Conservation (phyloP, 495 filamentous ascomycete genomes). For the Corynascus novoguineensis region DNA sequence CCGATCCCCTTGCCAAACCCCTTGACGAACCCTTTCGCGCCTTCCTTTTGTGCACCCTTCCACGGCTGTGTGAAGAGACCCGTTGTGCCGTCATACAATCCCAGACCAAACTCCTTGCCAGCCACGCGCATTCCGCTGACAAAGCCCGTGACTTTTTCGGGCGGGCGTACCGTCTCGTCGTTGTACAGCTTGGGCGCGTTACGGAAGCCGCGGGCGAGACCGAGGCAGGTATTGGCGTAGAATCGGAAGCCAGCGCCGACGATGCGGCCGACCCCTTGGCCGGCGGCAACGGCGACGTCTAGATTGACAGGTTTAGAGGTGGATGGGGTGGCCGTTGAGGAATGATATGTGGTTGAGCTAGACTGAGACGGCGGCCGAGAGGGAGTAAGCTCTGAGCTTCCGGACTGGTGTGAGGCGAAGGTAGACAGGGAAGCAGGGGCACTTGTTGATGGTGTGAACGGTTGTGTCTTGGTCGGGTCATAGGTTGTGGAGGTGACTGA, state of each 20-base stretch:
- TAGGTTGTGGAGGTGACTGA: background rate
- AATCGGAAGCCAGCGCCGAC: conserved; percentile 65
- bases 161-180: conserved; percentile 63
- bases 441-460: background rate
- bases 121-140: conserved; percentile 61
- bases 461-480: background rate
- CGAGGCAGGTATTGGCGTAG: conserved; percentile 75
- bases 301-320: conserved; percentile 31
- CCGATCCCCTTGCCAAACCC: conserved; percentile 72
- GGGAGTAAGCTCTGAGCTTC: background rate
- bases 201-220: conserved; percentile 76
- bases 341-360: background rate
- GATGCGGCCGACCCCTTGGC: conserved; percentile 61
- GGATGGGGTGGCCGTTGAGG: background rate
- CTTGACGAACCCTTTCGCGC: conserved; percentile 63
- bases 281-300: conserved; percentile 54
- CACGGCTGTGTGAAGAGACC: conserved; percentile 67
- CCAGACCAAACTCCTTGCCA: conserved; percentile 61
- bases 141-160: conserved; percentile 65
- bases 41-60: conserved; percentile 62
- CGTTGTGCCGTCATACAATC: conserved; percentile 65
- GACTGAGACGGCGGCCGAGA: background rate
- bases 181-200: conserved; percentile 77
- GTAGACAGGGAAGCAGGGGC: no score
- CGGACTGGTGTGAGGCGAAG: background rate